Base-by-base conservation (phyloP, 148 eudicot genomes). In the Tetragonia tetragonoides region DNA sequence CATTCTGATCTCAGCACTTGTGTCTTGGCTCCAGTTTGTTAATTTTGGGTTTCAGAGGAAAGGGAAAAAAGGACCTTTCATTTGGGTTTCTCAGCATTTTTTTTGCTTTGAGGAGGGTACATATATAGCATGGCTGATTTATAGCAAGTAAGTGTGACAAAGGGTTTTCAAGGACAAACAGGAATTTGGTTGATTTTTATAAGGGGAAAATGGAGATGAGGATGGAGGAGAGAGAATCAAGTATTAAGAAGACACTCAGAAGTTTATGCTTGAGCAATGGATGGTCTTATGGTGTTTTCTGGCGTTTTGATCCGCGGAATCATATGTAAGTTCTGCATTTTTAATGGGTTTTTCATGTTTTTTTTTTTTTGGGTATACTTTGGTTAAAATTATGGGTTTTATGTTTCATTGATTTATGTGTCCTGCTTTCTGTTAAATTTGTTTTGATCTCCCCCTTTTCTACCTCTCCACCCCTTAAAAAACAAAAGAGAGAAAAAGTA, bases 271-370 rank as follows among this genome's bases (percentile, higher is more conserved):
- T 75, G 61, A 81, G 75, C 66, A 65, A 86, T 84, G 97, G 97
- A 51, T 95, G 97, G 97, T 87, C 86, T 84, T 95, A 91, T 85
- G 94, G 92, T 71, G 88, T 90, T 82, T 85, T 95, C 59, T 95
- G 97, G 97, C 80, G 90, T 60, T 95, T 88, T 87, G 85, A 93
- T 89, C 90, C 82, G 53, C 73, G 53, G 59, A 91, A 90, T 79
- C 84, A 90, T 42, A 78, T 88, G 97, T 91, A 86, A 87, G 92
- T 68, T 79, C 28, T 17, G 3, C 8, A 9, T 60, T 10, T 60
- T 17, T 60, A 3, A 59, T 59, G 21, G 62, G 1, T 59, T 59
- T 59, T 5, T 59, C 2, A 15, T 59, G 4, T 15, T 7, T 59
- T 17, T 4, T 20, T 17, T 7, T 17, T 17, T n/a, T n/a, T n/a